These are phyloP conservation scores for Globisporangium parvum DNA, from an alignment of 352 stramenopile genomes.

Conservation along the genomic window DNA sequence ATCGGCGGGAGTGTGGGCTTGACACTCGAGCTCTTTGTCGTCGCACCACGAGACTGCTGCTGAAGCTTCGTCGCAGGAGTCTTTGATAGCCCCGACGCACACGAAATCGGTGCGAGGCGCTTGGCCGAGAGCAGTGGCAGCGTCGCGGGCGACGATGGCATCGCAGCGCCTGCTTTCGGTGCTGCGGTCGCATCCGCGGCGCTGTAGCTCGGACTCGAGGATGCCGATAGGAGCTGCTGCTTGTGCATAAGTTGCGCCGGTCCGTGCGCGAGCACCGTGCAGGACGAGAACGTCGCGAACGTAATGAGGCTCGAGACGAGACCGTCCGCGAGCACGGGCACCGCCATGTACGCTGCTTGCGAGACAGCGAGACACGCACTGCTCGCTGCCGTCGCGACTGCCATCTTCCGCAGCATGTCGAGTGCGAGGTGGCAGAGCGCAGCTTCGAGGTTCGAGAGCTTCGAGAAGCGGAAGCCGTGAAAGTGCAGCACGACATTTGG, in stretches of 20 bases:
- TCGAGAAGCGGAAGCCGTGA: conserved; percentile 38
- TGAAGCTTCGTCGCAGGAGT: background rate
- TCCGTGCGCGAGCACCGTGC: conserved; percentile 28
- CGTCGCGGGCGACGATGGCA: conserved; percentile 11
- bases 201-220: background rate
- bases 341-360: conserved; percentile 10
- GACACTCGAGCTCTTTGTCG: background rate
- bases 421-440: conserved; percentile 16
- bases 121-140: conserved; percentile 22
- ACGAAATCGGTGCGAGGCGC: conserved; percentile 14
- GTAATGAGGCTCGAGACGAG: conserved; percentile 36
- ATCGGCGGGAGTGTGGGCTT: conserved; percentile 15
- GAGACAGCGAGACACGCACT: conserved; percentile 8
- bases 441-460: conserved; percentile 20
- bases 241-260: conserved; percentile 13
- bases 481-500: conserved; percentile 59
- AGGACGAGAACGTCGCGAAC: conserved; percentile 45
- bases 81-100: background rate
- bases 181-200: background rate
- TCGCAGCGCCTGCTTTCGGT: conserved; percentile 2
- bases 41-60: background rate
- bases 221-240: background rate
- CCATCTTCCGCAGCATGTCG: conserved; percentile 18
- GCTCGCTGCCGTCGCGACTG: conserved; percentile 13
- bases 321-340: conserved; percentile 27